These are phyloP conservation scores for Verticillium alfalfae DNA, from an alignment of 2,329 filamentous ascomycete genomes.

Conservation along the genomic window DNA sequence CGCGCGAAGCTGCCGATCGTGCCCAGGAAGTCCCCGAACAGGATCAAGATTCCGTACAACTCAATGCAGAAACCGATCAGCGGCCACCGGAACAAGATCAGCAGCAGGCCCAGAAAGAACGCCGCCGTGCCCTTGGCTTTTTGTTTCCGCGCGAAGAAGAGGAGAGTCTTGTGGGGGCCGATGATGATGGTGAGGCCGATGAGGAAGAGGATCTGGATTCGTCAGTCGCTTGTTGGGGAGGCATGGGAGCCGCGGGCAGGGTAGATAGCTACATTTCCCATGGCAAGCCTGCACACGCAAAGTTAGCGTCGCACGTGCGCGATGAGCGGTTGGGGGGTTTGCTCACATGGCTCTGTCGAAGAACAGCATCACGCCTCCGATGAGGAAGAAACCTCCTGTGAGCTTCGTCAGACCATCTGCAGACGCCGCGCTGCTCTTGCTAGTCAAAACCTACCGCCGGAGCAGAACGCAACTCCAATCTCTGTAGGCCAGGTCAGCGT, in stretches of 20 bases:
- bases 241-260: conserved; percentile 1
- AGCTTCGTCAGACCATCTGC: conserved; percentile 6
- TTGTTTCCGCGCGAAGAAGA: conserved; percentile 91
- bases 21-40: conserved; percentile 95
- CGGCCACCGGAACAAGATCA: conserved; percentile 89
- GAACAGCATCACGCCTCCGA: conserved; percentile 92
- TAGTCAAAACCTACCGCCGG: conserved; percentile 68
- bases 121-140: conserved; percentile 89
- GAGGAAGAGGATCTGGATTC: conserved; percentile 82
- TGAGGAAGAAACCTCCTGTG: conserved; percentile 85
- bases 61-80: conserved; percentile 87
- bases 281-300: conserved; percentile 64
- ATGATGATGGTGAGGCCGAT: conserved; percentile 96
- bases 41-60: conserved; percentile 83
- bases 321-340: background rate
- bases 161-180: conserved; percentile 80
- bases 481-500: conserved; percentile 53
- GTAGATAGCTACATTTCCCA: conserved; percentile 76
- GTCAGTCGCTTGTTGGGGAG: conserved; percentile 6
- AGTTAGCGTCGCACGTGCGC: conserved; percentile 8
- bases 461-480: conserved; percentile 96
- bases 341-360: conserved; percentile 93
- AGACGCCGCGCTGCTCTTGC: background rate
- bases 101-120: conserved; percentile 74
- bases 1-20: conserved; percentile 86